Evolutionary conservation across 75 land plant genomes (phyloP), one percentile per base, ranked within the genome.

Genomic region (Pinus taeda): DNA sequence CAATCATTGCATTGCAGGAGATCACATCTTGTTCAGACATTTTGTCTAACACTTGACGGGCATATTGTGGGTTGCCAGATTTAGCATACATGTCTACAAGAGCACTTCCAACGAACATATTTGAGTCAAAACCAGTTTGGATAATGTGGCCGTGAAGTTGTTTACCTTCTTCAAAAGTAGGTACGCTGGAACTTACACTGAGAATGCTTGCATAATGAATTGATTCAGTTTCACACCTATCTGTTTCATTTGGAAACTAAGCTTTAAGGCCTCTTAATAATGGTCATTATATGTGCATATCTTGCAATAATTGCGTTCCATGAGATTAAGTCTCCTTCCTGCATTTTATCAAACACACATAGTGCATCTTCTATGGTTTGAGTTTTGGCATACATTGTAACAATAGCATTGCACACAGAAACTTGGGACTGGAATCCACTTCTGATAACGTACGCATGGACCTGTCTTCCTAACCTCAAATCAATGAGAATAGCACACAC

Each of bases 221-320:
- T 82, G 45, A 80, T 89, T 86, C 57, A 81, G 77, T 70, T 81
- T 83, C 53, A 84, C 57, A 45, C 83, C 85, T 18, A 58, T 81
- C 78, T 69, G 60, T 61, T 83, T 73, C 95, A 93, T 90, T 74
- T 75, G 60, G 57, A 64, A 36, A 72, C 85, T 88, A 29, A 90
- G 85, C 57, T 82, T 59, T 55, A 92, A 66, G 29, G 94, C 84
- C 82, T 89, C 91, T 76, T 85, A 85, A 82, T n/a, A 84, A 53
- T 81, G 70, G 6, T 85, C 86, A 85, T 89, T 89, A 71, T 89
- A 71, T 89, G 91, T 29, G 89, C 79, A 80, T 85, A 89, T 56
- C 87, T 91, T 57, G 91, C 87, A 61, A 91, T 83, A 83, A 91
- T 77, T 26, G 81, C 77, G 77, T 90, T 92, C 92, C 95, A 92